phyloP scores from a whole-genome alignment of 78 protist species.

The Dictyostelium purpureum region DNA sequence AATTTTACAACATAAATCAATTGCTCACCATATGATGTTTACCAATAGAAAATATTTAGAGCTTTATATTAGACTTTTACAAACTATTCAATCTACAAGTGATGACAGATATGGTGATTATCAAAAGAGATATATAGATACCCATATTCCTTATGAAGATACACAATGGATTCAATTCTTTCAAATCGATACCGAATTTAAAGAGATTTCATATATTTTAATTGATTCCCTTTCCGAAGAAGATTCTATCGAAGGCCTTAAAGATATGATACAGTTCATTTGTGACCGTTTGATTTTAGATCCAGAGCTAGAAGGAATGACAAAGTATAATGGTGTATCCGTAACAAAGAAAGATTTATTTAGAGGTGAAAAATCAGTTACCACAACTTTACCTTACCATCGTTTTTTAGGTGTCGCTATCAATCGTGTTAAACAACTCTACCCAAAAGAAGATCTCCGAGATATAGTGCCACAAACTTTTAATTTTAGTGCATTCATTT shows the following conservation, averaged over 20 bases:
- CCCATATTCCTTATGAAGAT: constrained; percentile 13
- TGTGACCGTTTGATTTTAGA: background rate
- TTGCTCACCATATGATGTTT: constrained; percentile 12
- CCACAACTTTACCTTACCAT: constrained; percentile 9
- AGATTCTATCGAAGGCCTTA: background rate
- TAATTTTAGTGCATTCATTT: background rate
- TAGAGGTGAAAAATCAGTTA: constrained; percentile 10
- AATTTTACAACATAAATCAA: background rate
- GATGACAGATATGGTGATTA: constrained; percentile 5
- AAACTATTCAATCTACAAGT: background rate
- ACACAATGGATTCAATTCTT: constrained; percentile 28
- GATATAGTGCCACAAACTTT: constrained; percentile 1
- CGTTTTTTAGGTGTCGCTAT: constrained; percentile 8
- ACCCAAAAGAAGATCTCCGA: background rate
- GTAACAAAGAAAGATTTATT: constrained; percentile 22
- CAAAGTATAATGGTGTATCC: background rate
- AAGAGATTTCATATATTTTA: constrained; percentile 28
- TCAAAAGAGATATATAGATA: background rate
- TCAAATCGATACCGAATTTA: constrained; percentile 35
- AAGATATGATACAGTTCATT: background rate
- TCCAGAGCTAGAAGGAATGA: background rate
- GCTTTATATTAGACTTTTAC: background rate
- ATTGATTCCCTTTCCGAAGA: background rate
- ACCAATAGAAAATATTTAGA: constrained; percentile 2
- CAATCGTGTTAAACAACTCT: background rate